Conservation (phyloP, 179 eudicot species). For the Nepenthes alata region DNA sequence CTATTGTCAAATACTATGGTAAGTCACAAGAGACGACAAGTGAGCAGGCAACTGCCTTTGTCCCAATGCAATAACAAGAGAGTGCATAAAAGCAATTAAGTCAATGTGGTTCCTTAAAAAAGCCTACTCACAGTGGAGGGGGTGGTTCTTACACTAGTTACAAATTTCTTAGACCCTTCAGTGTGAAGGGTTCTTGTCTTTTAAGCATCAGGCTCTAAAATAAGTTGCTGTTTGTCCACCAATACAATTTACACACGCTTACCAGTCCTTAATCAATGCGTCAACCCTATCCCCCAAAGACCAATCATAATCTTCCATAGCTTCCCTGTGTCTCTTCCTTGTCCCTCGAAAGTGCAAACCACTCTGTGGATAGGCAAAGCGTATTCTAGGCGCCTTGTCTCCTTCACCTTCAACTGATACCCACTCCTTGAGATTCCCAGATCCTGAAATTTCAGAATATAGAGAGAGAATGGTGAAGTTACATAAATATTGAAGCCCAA, state of each 20-base stretch:
- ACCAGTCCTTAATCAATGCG: constrained; percentile 73
- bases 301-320: constrained; percentile 61
- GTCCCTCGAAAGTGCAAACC: constrained; percentile 40
- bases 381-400: constrained; percentile 49
- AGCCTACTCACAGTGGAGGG: too few relatives aligned
- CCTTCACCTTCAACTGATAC: constrained; percentile 53
- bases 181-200: too few relatives aligned
- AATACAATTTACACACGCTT: constrained; percentile 12
- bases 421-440: constrained; percentile 69
- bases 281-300: constrained; percentile 83
- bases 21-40: too few relatives aligned
- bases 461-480: neutral
- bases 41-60: too few relatives aligned
- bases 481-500: neutral
- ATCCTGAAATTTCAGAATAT: constrained; percentile 20
- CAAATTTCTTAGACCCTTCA: too few relatives aligned
- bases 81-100: too few relatives aligned
- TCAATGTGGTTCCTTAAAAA: too few relatives aligned
- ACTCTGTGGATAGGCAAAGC: constrained; percentile 46
- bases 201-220: neutral
- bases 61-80: too few relatives aligned
- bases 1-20: too few relatives aligned
- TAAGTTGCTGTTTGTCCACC: neutral
- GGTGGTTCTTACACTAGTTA: too few relatives aligned
- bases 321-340: constrained; percentile 81